Evolutionary conservation across 805 yeast species (phyloP).

Genomic region (Pichia ethanolica): DNA sequence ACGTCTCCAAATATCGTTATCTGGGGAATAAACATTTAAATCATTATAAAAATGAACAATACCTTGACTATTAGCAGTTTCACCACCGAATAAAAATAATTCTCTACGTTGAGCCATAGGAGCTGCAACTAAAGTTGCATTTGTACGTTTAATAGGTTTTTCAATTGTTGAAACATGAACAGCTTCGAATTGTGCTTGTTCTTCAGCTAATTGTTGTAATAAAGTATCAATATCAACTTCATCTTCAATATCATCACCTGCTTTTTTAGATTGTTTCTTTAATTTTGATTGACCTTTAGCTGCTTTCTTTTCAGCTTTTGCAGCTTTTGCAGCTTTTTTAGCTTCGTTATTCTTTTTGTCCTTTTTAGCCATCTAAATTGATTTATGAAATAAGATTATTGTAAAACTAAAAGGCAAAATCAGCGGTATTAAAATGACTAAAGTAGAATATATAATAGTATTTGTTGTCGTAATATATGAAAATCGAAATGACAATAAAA

Average conservation of each 20-base stretch:
- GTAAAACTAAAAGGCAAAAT: too few species aligned
- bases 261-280: conserved; percentile 64
- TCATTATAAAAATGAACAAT: conserved; percentile 77
- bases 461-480: too few species aligned
- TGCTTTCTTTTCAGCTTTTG: conserved; percentile 67
- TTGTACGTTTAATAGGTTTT: conserved; percentile 64
- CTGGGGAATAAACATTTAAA: conserved; percentile 61
- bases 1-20: conserved; percentile 74
- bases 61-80: conserved; percentile 32
- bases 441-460: too few species aligned
- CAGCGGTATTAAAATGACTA: too few species aligned
- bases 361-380: conserved; percentile 64
- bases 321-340: conserved; percentile 82
- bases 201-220: conserved; percentile 64
- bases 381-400: too few species aligned
- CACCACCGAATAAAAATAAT: conserved; percentile 87
- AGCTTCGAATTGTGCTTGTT: conserved; percentile 74
- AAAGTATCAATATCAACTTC: conserved; percentile 83
- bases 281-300: conserved; percentile 67
- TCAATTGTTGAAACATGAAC: conserved; percentile 51
- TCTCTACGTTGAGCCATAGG: conserved; percentile 75
- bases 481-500: too few species aligned
- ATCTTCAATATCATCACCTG: conserved; percentile 74
- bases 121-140: conserved; percentile 65
- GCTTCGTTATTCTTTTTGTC: conserved; percentile 84